Evolutionary conservation across 192 early-diverging fungal species (phyloP).

Genomic region (Linnemannia hyalina): DNA sequence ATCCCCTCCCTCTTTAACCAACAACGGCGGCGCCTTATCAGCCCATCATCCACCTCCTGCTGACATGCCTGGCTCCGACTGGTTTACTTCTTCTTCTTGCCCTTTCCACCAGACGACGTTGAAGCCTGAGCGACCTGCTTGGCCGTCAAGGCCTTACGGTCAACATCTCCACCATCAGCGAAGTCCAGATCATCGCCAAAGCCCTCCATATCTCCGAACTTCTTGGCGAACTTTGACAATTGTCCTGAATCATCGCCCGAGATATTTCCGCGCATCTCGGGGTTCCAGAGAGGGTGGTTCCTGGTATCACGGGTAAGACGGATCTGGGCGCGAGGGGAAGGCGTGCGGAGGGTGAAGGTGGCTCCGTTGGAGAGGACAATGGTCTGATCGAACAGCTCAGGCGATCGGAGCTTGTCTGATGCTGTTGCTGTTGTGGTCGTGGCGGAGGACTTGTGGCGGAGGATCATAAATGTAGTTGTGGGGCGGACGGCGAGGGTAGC

Average conservation of each 20-base stretch:
- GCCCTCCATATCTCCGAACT: constrained; percentile 78
- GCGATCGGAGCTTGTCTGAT: constrained; percentile 49
- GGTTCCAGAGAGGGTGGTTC: constrained; percentile 96
- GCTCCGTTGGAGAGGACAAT: constrained; percentile 92
- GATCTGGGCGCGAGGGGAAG: constrained; percentile 87
- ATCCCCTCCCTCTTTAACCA: not conserved
- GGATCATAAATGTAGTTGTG: not conserved
- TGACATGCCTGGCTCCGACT: not conserved
- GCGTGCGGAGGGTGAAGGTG: constrained; percentile 83
- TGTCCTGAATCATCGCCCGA: constrained; percentile 86
- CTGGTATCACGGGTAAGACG: constrained; percentile 93
- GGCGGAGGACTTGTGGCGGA: constrained; percentile 31
- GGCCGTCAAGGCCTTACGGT: constrained; percentile 46
- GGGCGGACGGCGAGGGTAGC: constrained; percentile 1
- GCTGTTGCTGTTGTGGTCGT: constrained; percentile 18
- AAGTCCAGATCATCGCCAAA: constrained; percentile 63
- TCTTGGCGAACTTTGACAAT: constrained; percentile 84
- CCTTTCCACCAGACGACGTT: constrained; percentile 28
- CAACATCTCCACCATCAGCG: constrained; percentile 60
- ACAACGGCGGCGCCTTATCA: not conserved
- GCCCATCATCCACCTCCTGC: not conserved
- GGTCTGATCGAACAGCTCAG: constrained; percentile 85
- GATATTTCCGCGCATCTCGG: constrained; percentile 63
- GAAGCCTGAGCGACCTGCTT: constrained; percentile 46
- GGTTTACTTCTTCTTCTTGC: constrained; percentile 59